phyloP scores from a whole-genome alignment of 192 early-diverging fungal genomes.

The Rhizophagus clarus region DNA sequence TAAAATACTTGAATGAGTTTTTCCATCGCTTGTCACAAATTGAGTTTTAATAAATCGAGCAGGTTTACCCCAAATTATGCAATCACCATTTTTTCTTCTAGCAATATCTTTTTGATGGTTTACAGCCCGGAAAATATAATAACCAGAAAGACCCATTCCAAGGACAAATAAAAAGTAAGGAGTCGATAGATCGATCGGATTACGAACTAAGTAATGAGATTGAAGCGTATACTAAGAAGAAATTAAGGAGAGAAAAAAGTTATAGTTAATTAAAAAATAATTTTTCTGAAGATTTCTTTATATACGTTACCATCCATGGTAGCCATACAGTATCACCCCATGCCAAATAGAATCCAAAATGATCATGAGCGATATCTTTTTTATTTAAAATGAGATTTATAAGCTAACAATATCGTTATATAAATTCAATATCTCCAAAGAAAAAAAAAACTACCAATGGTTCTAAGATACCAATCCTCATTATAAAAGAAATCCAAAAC shows the following conservation, averaged over 20 bases:
- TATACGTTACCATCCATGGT: slow-evolving; percentile 63
- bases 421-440: neutral
- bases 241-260: neutral
- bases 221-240: slow-evolving; percentile 70
- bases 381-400: neutral
- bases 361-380: slow-evolving; percentile 78
- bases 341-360: slow-evolving; percentile 84
- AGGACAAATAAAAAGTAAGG: slow-evolving; percentile 54
- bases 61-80: slow-evolving; percentile 77
- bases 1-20: slow-evolving; percentile 64
- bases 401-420: neutral
- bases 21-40: slow-evolving; percentile 74
- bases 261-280: neutral
- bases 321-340: slow-evolving; percentile 85
- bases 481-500: slow-evolving; percentile 82
- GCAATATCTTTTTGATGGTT: slow-evolving; percentile 83
- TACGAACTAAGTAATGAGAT: slow-evolving; percentile 74
- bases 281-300: neutral
- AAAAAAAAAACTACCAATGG: slow-evolving; percentile 51
- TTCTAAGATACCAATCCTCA: slow-evolving; percentile 87
- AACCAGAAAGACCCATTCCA: slow-evolving; percentile 63
- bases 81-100: slow-evolving; percentile 68
- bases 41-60: slow-evolving; percentile 72
- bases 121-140: slow-evolving; percentile 79
- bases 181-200: slow-evolving; percentile 67